Conservation (phyloP, 2,329 filamentous ascomycete genomes). For the Botrytis tulipae region DNA sequence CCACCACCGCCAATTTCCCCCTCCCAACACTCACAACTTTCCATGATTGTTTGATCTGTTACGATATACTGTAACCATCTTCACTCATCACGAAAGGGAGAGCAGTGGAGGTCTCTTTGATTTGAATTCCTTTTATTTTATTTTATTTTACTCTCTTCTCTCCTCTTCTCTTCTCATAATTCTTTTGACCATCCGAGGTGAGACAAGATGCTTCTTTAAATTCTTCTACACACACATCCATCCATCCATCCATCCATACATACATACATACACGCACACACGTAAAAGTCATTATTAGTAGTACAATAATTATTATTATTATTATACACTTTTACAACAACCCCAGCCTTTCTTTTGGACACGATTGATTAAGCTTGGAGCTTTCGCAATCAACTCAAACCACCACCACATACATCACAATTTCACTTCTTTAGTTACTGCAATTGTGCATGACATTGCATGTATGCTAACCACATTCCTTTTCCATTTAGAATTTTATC, state of each 20-base stretch:
- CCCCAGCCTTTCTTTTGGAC: conserved; percentile 32
- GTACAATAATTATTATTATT: background rate
- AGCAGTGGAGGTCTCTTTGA: conserved; percentile 14
- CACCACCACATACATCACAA: conserved; percentile 15
- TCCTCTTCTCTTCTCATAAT: conserved; percentile 12
- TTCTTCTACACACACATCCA: too few relatives aligned
- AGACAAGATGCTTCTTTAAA: conserved; percentile 28
- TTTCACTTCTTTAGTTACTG: conserved; percentile 8
- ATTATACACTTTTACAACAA: background rate
- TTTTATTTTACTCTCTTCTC: background rate
- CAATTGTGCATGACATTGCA: conserved; percentile 22
- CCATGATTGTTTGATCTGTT: conserved; percentile 1
- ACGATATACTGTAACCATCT: conserved; percentile 13
- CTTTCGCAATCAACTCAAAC: conserved; percentile 23
- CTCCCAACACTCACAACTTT: conserved; percentile 3
- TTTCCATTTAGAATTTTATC: conserved; percentile 26
- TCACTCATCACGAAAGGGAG: conserved; percentile 23
- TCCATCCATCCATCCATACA: too few relatives aligned
- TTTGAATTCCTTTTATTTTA: background rate
- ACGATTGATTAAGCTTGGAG: conserved; percentile 30
- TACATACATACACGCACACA: background rate
- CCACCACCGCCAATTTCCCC: too few relatives aligned
- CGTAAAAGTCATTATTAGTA: too few relatives aligned
- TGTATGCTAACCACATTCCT: conserved; percentile 29
- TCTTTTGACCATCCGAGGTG: conserved; percentile 33